These are phyloP conservation scores for Juglanconis oblonga DNA, from an alignment of 2,329 filamentous ascomycete species.

Conservation along the genomic window DNA sequence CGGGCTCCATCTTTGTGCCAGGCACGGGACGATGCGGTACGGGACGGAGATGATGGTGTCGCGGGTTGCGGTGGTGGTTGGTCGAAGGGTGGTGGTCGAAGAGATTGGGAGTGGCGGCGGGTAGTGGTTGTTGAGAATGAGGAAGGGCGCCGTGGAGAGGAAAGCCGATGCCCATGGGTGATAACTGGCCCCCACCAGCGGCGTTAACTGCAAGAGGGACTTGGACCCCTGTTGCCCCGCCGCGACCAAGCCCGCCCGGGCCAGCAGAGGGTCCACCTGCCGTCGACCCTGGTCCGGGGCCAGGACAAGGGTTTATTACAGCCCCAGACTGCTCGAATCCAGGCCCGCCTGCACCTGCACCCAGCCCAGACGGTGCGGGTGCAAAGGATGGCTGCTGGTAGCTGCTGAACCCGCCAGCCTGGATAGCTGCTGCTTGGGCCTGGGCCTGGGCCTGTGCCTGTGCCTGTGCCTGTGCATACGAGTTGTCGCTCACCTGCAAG, in stretches of 20 bases:
- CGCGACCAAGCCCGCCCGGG: slow-evolving; percentile 2
- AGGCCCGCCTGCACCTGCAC: background rate
- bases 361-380: background rate
- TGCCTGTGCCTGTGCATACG: slow-evolving; percentile 6
- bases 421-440: background rate
- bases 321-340: background rate
- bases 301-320: background rate
- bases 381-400: slow-evolving; percentile 19
- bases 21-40: slow-evolving; percentile 3
- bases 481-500: slow-evolving; percentile 29
- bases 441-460: background rate
- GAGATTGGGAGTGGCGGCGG: background rate
- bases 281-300: background rate
- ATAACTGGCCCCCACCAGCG: background rate
- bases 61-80: slow-evolving; percentile 13
- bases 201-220: background rate
- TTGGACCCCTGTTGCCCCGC: slow-evolving; percentile 10
- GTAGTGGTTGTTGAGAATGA: slow-evolving; percentile 13
- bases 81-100: background rate
- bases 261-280: background rate
- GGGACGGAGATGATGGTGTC: slow-evolving; percentile 1
- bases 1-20: slow-evolving; percentile 36
- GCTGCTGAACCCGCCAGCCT: slow-evolving; percentile 20
- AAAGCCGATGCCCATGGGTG: slow-evolving; percentile 5
- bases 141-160: slow-evolving; percentile 12